Percentiles rank a stretch among this genome's conserved stretches.
Evolutionary conservation across 257 asterid species (phyloP).

Genomic region (Lithospermum erythrorhizon): DNA sequence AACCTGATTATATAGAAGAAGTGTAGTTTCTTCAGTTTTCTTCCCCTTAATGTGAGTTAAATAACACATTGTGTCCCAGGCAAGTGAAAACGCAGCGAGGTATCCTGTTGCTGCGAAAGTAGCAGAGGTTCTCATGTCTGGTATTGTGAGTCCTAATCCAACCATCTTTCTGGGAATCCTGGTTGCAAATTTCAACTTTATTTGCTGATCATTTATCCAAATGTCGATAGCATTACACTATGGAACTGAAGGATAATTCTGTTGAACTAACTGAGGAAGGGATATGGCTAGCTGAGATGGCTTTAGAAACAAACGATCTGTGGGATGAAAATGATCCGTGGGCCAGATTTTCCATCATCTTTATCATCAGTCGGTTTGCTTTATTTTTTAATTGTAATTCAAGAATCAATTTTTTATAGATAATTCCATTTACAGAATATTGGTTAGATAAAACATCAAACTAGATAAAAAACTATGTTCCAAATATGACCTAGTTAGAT

Average conservation of each 20-base stretch:
- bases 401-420: background rate
- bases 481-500: background rate
- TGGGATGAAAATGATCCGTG: constrained; percentile 99
- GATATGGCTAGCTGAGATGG: constrained; percentile 78
- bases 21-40: constrained; percentile 2
- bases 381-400: background rate
- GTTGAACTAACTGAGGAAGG: constrained; percentile 97
- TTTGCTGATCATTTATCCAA: constrained; percentile 11
- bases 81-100: constrained; percentile 77
- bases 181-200: background rate
- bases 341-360: constrained; percentile 38
- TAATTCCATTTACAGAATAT: background rate
- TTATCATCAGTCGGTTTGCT: constrained; percentile 1
- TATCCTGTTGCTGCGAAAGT: constrained; percentile 94
- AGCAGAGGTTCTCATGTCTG: constrained; percentile 73
- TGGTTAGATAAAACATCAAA: background rate
- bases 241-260: constrained; percentile 84
- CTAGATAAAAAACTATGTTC: no score
- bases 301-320: constrained; percentile 84
- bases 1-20: background rate
- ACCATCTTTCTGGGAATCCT: constrained; percentile 3
- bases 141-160: constrained; percentile 43
- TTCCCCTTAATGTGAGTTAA: constrained; percentile 6
- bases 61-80: constrained; percentile 31
- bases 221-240: constrained; percentile 66